Evolutionary conservation across 1,284 basidiomycete genomes (phyloP).

Genomic region (Rhodotorula sp.): DNA sequence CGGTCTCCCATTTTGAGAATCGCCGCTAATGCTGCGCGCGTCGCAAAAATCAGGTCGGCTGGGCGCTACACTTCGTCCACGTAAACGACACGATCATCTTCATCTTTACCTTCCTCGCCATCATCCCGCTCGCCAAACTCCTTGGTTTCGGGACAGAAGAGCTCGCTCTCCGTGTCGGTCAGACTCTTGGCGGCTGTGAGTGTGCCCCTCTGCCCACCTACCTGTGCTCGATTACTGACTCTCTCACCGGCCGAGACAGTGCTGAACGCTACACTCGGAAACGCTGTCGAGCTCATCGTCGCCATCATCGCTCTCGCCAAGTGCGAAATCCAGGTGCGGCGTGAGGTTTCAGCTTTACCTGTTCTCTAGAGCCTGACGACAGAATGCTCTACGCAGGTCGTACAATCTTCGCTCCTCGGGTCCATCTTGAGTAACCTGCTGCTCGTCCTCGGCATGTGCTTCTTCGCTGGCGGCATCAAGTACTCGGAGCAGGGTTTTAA

Average conservation of each 20-base stretch:
- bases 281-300: constrained; percentile 52
- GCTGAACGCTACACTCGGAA: constrained; percentile 77
- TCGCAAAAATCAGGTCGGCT: constrained; percentile 41
- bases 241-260: background rate
- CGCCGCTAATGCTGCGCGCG: background rate
- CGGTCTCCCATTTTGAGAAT: background rate
- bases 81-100: constrained; percentile 47
- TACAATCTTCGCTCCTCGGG: constrained; percentile 59
- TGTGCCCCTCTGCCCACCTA: background rate
- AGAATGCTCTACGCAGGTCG: constrained; percentile 34
- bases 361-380: background rate
- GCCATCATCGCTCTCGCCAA: constrained; percentile 58
- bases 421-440: constrained; percentile 71
- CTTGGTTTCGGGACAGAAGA: constrained; percentile 87
- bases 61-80: constrained; percentile 52
- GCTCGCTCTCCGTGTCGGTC: constrained; percentile 67
- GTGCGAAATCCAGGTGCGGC: constrained; percentile 45
- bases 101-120: constrained; percentile 45
- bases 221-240: background rate
- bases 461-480: constrained; percentile 65
- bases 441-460: constrained; percentile 52
- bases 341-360: background rate
- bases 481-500: constrained; percentile 63
- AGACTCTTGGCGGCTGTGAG: constrained; percentile 65
- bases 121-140: constrained; percentile 63